Conservation (phyloP, 805 yeast genomes). For the Cyberlindnera lachancei region DNA sequence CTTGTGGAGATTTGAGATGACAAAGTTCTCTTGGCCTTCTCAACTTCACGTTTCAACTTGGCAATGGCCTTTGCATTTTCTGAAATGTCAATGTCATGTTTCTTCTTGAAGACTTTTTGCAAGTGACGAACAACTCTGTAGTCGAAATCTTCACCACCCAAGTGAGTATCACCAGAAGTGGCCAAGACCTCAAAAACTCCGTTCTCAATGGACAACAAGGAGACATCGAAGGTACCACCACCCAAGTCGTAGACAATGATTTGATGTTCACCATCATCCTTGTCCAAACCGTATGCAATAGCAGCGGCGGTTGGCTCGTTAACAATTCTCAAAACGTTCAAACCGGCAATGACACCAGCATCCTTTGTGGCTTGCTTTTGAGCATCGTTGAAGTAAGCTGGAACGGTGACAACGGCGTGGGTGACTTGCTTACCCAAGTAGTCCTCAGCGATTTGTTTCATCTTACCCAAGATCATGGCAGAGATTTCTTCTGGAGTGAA, state of each 20-base stretch:
- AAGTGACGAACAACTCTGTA: slow-evolving; percentile 83
- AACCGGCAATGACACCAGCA: slow-evolving; percentile 88
- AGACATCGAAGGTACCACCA: slow-evolving; percentile 97
- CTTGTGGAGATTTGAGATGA: slow-evolving; percentile 94
- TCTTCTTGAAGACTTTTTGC: slow-evolving; percentile 83
- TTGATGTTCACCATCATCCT: slow-evolving; percentile 75
- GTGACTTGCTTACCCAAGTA: slow-evolving; percentile 79
- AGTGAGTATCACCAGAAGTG: slow-evolving; percentile 93
- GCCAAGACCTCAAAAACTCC: slow-evolving; percentile 92
- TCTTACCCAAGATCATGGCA: slow-evolving; percentile 84
- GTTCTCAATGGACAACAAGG: slow-evolving; percentile 77
- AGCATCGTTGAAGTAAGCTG: slow-evolving; percentile 90
- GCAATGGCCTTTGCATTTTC: slow-evolving; percentile 81
- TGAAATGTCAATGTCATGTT: slow-evolving; percentile 77
- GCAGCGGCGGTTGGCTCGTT: slow-evolving; percentile 98
- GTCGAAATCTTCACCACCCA: slow-evolving; percentile 97
- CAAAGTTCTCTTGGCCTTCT: slow-evolving; percentile 94
- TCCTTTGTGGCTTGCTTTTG: slow-evolving; percentile 93
- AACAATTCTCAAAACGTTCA: slow-evolving; percentile 80
- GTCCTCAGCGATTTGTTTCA: slow-evolving; percentile 90
- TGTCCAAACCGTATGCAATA: slow-evolving; percentile 90
- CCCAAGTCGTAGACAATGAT: slow-evolving; percentile 91
- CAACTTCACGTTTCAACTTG: slow-evolving; percentile 94
- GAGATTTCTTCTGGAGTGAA: slow-evolving; percentile 93
- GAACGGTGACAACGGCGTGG: slow-evolving; percentile 88